Conservation (phyloP, 768 basidiomycete species). For the Bullera alba region DNA sequence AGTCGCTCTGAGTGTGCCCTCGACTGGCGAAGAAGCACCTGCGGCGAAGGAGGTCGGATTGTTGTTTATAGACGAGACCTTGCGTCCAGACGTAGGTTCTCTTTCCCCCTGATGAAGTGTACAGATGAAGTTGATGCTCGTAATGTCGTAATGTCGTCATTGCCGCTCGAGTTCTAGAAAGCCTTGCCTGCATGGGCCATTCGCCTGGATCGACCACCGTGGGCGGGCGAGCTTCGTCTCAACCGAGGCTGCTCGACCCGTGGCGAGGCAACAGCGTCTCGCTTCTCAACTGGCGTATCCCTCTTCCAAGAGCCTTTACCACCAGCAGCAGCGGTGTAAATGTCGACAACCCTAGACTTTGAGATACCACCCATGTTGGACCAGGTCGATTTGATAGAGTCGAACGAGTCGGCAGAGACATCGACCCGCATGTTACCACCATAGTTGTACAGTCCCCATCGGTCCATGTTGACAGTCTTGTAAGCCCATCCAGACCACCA, state of each 20-base stretch:
- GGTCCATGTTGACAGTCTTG: conserved; percentile 17
- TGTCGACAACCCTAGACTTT: conserved; percentile 15
- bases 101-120: no score
- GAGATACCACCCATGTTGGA: conserved; percentile 22
- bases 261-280: neutral
- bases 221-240: neutral
- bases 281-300: neutral
- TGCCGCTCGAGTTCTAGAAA: no score
- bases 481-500: conserved; percentile 35
- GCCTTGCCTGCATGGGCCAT: conserved; percentile 5
- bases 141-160: no score
- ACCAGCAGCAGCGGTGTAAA: conserved; percentile 14
- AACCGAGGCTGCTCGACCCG: neutral
- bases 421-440: conserved; percentile 13
- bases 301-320: conserved; percentile 12
- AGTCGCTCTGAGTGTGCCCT: no score
- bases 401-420: conserved; percentile 28
- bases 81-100: no score
- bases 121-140: no score
- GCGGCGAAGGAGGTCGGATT: no score
- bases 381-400: conserved; percentile 24
- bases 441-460: conserved; percentile 36
- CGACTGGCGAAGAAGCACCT: no score
- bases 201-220: conserved; percentile 7
- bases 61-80: no score